Evolutionary conservation across 2,329 filamentous ascomycete species (phyloP), one percentile per base, ranked within the genome.

Genomic region (Diaporthe capsici): DNA sequence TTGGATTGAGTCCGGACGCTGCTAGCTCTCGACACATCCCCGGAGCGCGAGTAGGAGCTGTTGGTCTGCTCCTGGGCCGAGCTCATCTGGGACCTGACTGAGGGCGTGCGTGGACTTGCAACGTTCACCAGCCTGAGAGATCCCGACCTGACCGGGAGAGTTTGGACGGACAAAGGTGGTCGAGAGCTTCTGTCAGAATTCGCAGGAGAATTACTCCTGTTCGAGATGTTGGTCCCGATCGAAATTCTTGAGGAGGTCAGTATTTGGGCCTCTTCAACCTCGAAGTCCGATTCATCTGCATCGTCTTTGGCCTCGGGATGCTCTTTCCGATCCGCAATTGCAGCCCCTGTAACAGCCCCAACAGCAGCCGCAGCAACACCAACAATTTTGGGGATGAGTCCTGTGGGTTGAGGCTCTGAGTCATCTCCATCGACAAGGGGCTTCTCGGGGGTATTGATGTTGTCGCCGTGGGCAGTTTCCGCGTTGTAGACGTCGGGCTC

Each of bases 111-210:
- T 28, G 88, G 88, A 15, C 85, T 86, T 12, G 86, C 79, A 7
- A 92, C 90, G 49, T 92, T 90, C 37, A 92, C 89, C 49, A 92
- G 84, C n/a, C 90, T 88, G 49, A 89, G 87, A 4, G 90, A 91
- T 3, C 88, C 83, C 6, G 87, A 84, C 60, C 86, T 82, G n/a
- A 81, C 81, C 79, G 80, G 87, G 79, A 83, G 81, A 77, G 78
- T 84, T 77, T 80, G 84, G 75, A 84, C 83, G 25, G 85, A 83
- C 44, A 83, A 81, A 72, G 79, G 68, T 28, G 75, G 75, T 37
- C 75, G 75, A 65, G 58, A 72, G 39, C 84, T 85, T 55, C 83
- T 82, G 10, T 91, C 89, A 0, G 89, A 89, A 2, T 83, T 82
- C 3, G 87, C 83, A 2, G 88, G 87, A 0, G 89, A 90, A 44